Evolutionary conservation across 202 grass and related monocot species (phyloP).

Genomic region (Hordeum pubiflorum): DNA sequence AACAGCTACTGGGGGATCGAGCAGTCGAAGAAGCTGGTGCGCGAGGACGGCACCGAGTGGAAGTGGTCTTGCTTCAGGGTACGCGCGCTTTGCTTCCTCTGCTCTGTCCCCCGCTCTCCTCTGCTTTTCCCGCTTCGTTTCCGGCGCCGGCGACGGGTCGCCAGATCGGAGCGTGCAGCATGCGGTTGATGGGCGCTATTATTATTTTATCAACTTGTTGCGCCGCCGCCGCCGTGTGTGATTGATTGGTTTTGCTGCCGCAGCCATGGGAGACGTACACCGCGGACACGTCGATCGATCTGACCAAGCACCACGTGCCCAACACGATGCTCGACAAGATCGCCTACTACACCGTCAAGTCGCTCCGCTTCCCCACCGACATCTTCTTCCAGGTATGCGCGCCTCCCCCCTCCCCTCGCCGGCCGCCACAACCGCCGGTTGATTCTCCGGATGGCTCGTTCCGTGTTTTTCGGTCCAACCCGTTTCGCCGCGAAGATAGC

Average conservation of each 20-base stretch:
- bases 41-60: conserved; percentile 86
- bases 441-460: neutral
- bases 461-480: neutral
- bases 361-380: conserved; percentile 72
- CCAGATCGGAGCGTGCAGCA: neutral
- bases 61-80: conserved; percentile 93
- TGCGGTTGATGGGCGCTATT: neutral
- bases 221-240: neutral
- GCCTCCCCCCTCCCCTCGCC: neutral
- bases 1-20: conserved; percentile 80
- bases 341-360: conserved; percentile 79
- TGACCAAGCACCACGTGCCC: conserved; percentile 75
- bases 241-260: neutral
- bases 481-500: neutral
- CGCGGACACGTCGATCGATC: conserved; percentile 67
- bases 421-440: neutral
- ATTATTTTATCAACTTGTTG: neutral
- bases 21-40: conserved; percentile 45
- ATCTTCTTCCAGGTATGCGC: conserved; percentile 88
- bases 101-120: neutral
- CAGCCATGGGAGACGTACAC: conserved; percentile 94
- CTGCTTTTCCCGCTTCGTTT: neutral
- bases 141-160: neutral
- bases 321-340: conserved; percentile 74
- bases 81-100: neutral